These are phyloP conservation scores for Aspergillus novofumigatus DNA, from an alignment of 2,329 filamentous ascomycete genomes.

Conservation along the genomic window DNA sequence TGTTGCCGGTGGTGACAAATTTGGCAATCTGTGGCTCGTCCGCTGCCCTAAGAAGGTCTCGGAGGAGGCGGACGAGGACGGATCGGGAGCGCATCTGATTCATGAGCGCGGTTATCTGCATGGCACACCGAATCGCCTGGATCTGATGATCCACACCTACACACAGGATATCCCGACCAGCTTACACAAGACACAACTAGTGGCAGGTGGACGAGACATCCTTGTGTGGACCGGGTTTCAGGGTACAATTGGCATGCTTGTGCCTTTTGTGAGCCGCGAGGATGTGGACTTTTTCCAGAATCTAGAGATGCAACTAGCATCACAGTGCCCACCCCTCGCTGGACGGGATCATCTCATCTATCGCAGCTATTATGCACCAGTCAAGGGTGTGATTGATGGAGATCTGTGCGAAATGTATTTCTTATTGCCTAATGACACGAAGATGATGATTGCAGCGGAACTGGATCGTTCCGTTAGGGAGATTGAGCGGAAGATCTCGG, in stretches of 20 bases:
- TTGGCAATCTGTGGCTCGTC: conserved; percentile 92
- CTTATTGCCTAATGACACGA: conserved; percentile 78
- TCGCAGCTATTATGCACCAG: conserved; percentile 89
- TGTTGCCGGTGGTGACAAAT: conserved; percentile 91
- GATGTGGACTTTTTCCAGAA: conserved; percentile 98
- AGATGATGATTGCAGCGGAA: conserved; percentile 91
- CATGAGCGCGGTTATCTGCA: conserved; percentile 88
- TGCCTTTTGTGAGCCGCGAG: conserved; percentile 86
- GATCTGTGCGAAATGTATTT: conserved; percentile 93
- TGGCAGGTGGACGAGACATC: conserved; percentile 87
- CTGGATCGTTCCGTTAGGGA: conserved; percentile 85
- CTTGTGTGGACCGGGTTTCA: conserved; percentile 92
- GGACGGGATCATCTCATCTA: conserved; percentile 96
- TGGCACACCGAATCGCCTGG: conserved; percentile 78
- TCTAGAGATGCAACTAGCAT: conserved; percentile 80
- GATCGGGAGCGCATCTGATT: conserved; percentile 81
- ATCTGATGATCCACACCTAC: conserved; percentile 83
- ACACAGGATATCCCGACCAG: conserved; percentile 88
- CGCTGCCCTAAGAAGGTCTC: conserved; percentile 82
- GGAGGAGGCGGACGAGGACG: conserved; percentile 86
- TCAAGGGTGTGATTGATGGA: conserved; percentile 95
- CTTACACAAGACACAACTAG: conserved; percentile 81
- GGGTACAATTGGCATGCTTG: conserved; percentile 87
- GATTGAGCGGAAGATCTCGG: conserved; percentile 92
- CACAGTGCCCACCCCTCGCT: conserved; percentile 80